Evolutionary conservation across 2,329 filamentous ascomycete species (phyloP), one percentile per base, ranked within the genome.

Genomic region (Parasarocladium wereldwijsianum): DNA sequence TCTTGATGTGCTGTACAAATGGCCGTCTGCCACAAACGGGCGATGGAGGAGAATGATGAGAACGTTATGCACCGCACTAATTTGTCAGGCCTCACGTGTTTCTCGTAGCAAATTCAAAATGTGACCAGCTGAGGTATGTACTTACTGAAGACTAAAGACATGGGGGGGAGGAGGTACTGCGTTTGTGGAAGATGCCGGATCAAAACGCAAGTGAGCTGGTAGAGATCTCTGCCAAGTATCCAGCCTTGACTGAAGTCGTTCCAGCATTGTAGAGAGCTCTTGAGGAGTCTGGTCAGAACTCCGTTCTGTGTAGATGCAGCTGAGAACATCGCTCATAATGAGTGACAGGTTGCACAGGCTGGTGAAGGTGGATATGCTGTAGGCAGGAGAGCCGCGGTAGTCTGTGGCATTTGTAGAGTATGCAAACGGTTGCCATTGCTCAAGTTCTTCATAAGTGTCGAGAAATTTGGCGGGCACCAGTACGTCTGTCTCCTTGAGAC

Each of bases 31-130:
- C 4, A 69, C 55, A 16, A 69, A 66, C 0, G 64, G 65, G 6
- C 61, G 62, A 35, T 70, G 64, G 0, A 70, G 49, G 0, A 70
- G 55, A 5, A 71, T 68, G 1, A 61, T 42, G 0, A 67, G 50
- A 0, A 63, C 61, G 32, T 70, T 53, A 23, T 64, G 63, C 41
- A 66, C 58, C 4, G 62, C 53, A 22, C 51, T 51, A 2, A 14
- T 7, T 20, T 17, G 15, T 13, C 18, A 25, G n/a, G n/a, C 15
- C 4, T 15, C 3, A 28, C 12, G 10, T 26, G 18, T 12, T 12
- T n/a, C 22, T 20, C 19, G 20, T 15, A n/a, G 15, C 24, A 25
- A 25, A 13, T 14, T 5, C 7, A n/a, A 12, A 8, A 5, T 2
- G 4, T 13, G 17, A n/a, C 4, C 8, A 28, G 8, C 7, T 13